Base-by-base conservation (phyloP, 139 green algal genomes). In the Tetratostichococcus sp. region DNA sequence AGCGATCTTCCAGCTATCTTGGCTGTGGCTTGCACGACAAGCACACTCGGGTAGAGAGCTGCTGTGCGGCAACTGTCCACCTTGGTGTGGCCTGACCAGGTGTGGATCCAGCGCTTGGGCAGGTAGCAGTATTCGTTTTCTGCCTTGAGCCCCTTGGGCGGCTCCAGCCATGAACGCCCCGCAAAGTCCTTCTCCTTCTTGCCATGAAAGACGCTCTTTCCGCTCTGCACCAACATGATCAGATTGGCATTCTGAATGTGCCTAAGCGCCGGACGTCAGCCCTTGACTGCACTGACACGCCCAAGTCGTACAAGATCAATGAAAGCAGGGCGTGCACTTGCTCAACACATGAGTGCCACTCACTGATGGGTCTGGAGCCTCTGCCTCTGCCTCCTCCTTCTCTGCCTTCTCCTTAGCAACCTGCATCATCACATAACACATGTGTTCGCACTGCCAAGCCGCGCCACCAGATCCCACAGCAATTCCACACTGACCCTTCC, bases 91-190 rank as follows among this genome's bases (percentile, higher is more conserved):
- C 92, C 96, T 1, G 59, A 84, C 91, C 91, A 99, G 19, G 92
- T 95, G 87, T 98, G 94, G 1, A 98, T 80, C 80, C 83, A 92
- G 32, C 88, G 77, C 87, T 98, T 98, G 66, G 96, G 96, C 77
- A 98, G 75, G 87, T 93, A 99, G 86, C 86, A 95, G 25, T 80
- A 73, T 39, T 96, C 90, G 34, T 83, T 85, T 28, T 87, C 73
- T 30, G 77, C 70, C 58, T 80, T 76, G 68, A 79, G 78, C 39
- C 89, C 91, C 67, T 83, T 83, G 39, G 91, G 88, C 1, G 86
- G 71, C 30, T 90, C 92, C 25, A 94, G 30, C 92, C 91, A 97
- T 17, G 78, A 81, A 65, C 77, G 75, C 8, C 80, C 83, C 31
- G 69, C 58, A 50, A 66, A 76, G 70, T 84, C 69, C 22, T 43